Percentiles rank a stretch among this genome's conserved stretches.
phyloP scores from a whole-genome alignment of 2,329 filamentous ascomycete genomes.

The Hypoxylon sp. region DNA sequence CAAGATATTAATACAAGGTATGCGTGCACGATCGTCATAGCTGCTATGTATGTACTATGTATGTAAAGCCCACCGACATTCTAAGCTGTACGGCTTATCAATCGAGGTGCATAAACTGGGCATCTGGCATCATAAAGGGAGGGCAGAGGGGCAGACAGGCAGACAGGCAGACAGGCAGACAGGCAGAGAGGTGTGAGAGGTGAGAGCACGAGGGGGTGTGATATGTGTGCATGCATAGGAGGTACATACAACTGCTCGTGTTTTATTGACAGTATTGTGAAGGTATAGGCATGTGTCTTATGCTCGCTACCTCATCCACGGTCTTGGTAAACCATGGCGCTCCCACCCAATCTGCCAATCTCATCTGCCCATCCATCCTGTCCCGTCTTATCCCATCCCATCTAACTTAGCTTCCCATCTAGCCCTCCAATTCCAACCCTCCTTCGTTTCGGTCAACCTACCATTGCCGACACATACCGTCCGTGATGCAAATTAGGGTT shows the following conservation, averaged over 20 bases:
- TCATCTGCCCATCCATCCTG: too few relatives aligned
- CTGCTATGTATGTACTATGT: neutral
- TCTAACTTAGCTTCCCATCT: neutral
- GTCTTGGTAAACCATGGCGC: slow-evolving; percentile 18
- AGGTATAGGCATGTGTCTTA: too few relatives aligned
- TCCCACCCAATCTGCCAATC: too few relatives aligned
- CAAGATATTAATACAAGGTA: neutral
- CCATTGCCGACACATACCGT: neutral
- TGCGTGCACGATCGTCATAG: neutral
- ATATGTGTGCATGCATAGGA: too few relatives aligned
- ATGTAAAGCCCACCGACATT: neutral
- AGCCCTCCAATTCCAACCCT: neutral
- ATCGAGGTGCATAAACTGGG: neutral
- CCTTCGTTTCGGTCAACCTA: neutral
- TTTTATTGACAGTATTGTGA: too few relatives aligned
- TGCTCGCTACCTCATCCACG: slow-evolving; percentile 32
- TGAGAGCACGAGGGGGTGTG: too few relatives aligned
- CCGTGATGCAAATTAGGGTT: neutral
- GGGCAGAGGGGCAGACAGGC: too few relatives aligned
- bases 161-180: too few relatives aligned
- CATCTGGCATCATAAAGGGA: too few relatives aligned
- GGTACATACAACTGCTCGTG: too few relatives aligned
- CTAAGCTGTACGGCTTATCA: neutral
- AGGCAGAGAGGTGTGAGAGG: too few relatives aligned
- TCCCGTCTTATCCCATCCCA: neutral